Base-by-base conservation (phyloP, 441 rosid genomes). In the Metrosideros polymorpha region DNA sequence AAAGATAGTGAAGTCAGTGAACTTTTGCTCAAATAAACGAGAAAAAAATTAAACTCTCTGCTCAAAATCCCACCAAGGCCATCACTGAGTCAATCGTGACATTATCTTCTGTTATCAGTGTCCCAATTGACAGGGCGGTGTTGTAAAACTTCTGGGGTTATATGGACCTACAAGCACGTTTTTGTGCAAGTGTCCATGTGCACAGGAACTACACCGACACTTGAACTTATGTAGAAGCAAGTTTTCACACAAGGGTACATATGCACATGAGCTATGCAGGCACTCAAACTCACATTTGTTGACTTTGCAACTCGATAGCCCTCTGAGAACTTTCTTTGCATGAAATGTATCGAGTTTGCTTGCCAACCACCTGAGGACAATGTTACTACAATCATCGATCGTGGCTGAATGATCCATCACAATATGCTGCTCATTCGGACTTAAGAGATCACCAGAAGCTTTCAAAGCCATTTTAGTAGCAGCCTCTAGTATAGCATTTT, bases 401-500 rank as follows among this genome's bases (percentile, higher is more conserved):
- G 91, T 93, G 45, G 89, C 85, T 14, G 97, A 94, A 76, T 92
- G 92, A 85, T 91, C 95, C 29, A 93, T 91, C 88, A 92, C 88
- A 50, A 89, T 87, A 83, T 87, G 88, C 55, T 91, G 84, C 76
- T 89, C 89, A 61, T 82, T 91, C 57, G 87, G 50, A 55, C 86
- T 89, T 89, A 90, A 85, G 49, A 71, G 79, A 75, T 86, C 84
- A 83, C 91, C 92, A 51, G 98, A 93, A 84, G 93, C 92, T 89
- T 92, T 93, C 56, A 90, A 79, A 22, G 99, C 93, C 47, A 97
- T 85, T 87, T 87, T 91, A 1, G 93, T 91, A 63, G 99, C 97
- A 85, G 99, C 95, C 84, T 97, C 99, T 15, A 89, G 84, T 89
- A 97, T 96, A 24, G 99, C 97, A 89, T 91, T 92, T 82, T 95